Evolutionary conservation across 2,329 filamentous ascomycete species (phyloP).

Genomic region (Knoxdaviesia proteae): DNA sequence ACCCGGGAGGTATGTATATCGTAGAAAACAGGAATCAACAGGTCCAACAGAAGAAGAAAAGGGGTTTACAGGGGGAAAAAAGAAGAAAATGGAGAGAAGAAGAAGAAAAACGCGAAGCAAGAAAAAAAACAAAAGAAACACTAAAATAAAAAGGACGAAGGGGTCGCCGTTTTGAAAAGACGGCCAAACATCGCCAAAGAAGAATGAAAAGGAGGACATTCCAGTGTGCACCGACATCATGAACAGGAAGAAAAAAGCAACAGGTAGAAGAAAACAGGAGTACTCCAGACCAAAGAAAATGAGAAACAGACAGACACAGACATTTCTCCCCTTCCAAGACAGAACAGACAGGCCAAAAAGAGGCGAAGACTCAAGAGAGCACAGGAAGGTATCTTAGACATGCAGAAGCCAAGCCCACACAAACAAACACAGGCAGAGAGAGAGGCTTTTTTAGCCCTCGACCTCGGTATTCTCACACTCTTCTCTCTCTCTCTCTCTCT

Average conservation of each 20-base stretch:
- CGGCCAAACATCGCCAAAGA: constrained; percentile 2
- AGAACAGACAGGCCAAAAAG: no score
- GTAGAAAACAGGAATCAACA: background rate
- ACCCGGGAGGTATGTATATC: background rate
- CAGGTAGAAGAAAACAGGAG: background rate
- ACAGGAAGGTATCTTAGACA: no score
- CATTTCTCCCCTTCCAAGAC: background rate
- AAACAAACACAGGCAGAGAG: no score
- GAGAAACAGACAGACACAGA: background rate
- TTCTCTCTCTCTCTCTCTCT: background rate
- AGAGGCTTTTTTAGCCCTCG: background rate
- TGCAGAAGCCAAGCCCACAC: no score
- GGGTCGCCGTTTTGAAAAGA: background rate
- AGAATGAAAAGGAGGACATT: background rate
- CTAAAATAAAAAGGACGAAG: background rate
- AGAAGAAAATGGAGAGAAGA: constrained; percentile 1
- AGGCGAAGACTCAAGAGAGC: no score
- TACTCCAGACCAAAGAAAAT: background rate
- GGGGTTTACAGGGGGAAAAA: background rate
- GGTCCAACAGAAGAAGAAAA: background rate
- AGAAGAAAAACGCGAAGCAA: constrained; percentile 1
- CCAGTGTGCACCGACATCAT: no score
- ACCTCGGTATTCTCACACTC: background rate
- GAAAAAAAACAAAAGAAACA: constrained; percentile 1
- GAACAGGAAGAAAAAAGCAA: background rate